A percentile compares a stretch with the other conserved stretches of the same genome.
Conservation (phyloP, 2,329 filamentous ascomycete genomes). For the Ceratocystis ficicola region DNA sequence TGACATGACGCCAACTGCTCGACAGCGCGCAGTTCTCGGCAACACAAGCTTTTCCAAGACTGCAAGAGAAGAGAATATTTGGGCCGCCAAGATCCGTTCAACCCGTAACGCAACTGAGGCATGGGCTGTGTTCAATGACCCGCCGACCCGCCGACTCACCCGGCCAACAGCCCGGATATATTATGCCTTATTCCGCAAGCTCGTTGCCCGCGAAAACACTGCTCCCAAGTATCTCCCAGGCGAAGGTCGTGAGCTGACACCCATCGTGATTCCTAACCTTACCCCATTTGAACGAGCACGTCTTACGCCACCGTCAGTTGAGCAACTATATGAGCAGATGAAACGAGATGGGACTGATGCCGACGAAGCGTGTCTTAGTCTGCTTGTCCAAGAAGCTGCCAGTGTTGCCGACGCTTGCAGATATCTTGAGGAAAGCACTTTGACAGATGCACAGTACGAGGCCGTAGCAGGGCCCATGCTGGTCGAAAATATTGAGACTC, state of each 20-base stretch:
- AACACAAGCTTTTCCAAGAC: background rate
- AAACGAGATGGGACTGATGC: constrained; percentile 37
- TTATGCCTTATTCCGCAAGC: constrained; percentile 48
- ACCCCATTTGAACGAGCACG: constrained; percentile 54
- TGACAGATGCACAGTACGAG: constrained; percentile 12
- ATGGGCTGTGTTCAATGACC: constrained; percentile 40
- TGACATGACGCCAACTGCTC: constrained; percentile 45
- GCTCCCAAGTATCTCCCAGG: constrained; percentile 23
- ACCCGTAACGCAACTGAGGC: constrained; percentile 51
- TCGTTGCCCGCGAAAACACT: constrained; percentile 32
- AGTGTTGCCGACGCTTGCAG: constrained; percentile 23
- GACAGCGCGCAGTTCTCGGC: constrained; percentile 32
- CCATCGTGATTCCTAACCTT: constrained; percentile 35
- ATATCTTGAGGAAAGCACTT: constrained; percentile 12
- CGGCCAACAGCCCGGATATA: constrained; percentile 38
- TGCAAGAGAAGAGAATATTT: constrained; percentile 27
- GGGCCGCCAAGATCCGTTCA: constrained; percentile 46
- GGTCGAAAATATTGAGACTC: constrained; percentile 5
- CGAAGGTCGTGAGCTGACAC: constrained; percentile 24
- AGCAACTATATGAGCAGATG: constrained; percentile 50
- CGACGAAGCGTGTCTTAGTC: constrained; percentile 38
- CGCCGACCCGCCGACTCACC: constrained; percentile 28
- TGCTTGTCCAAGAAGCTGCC: constrained; percentile 43
- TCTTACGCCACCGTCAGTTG: constrained; percentile 46
- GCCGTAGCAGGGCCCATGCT: constrained; percentile 22